Evolutionary conservation across 2,329 filamentous ascomycete genomes (phyloP).

Genomic region (Pleomassaria siparia): DNA sequence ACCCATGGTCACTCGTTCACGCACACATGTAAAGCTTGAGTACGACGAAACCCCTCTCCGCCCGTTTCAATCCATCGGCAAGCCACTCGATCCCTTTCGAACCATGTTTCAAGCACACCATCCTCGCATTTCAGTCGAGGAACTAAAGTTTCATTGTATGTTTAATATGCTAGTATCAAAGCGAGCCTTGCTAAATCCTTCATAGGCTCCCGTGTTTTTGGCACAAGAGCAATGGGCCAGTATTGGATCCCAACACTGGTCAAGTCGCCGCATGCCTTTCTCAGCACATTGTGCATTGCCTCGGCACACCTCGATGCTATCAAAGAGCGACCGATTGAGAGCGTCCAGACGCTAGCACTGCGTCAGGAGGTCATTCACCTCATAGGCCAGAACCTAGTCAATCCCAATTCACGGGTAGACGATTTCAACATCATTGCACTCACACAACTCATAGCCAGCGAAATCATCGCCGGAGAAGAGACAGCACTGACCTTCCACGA

Average conservation of each 20-base stretch:
- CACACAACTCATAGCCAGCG: conserved; percentile 38
- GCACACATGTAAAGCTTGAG: conserved; percentile 12
- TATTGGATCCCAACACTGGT: conserved; percentile 41
- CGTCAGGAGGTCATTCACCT: conserved; percentile 40
- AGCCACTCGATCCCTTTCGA: conserved; percentile 36
- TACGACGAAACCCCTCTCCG: conserved; percentile 21
- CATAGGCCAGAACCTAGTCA: conserved; percentile 26
- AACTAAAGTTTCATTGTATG: conserved; percentile 39
- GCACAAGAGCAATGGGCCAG: conserved; percentile 33
- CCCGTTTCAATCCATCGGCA: conserved; percentile 32
- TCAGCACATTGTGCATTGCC: conserved; percentile 41
- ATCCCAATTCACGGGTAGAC: conserved; percentile 23
- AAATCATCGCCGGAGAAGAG: conserved; percentile 33
- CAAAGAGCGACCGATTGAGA: conserved; percentile 23
- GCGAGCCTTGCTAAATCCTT: conserved; percentile 5
- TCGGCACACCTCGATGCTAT: conserved; percentile 38
- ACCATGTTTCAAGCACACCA: conserved; percentile 37
- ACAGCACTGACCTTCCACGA: conserved; percentile 28
- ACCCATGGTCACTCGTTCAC: conserved; percentile 25
- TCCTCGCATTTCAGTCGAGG: conserved; percentile 32
- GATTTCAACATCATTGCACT: conserved; percentile 41
- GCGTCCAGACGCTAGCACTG: conserved; percentile 31
- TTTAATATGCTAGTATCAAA: background rate
- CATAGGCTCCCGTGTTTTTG: conserved; percentile 31
- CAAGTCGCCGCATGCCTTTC: conserved; percentile 35